Base-by-base conservation (phyloP, 345 rosid genomes). In the Melastoma malabathricum region DNA sequence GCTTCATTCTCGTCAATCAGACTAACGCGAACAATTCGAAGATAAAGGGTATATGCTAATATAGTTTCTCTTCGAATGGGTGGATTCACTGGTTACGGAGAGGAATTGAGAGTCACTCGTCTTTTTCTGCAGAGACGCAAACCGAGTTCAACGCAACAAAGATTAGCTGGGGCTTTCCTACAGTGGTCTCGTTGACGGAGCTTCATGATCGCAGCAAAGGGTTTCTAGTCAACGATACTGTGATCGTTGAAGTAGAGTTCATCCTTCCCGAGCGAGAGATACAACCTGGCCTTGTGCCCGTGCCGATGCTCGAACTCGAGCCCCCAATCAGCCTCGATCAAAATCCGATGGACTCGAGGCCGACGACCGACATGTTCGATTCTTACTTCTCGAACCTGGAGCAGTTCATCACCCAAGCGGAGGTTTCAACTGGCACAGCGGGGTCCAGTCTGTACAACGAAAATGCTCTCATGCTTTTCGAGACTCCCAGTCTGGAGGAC, bases 151-250 rank as follows among this genome's bases (percentile, higher is more conserved):
- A 10, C 2, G 10, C n/a, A 22, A 15, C 3, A 12, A 13, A 17
- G 9, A 3, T 12, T 15, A n/a, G 13, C 22, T 15, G 49, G 39
- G 59, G 59, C 6, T 46, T 55, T 12, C 9, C 44, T 3, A 7
- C 50, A 3, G 23, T 20, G 31, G 16, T 20, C 22, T 49, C 50
- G 9, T 34, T 55, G 16, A 45, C 23, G 1, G 50, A 55, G 59
- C 59, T 55, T 16, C 43, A 44, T 3, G 59, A 55, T 17, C 50
- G 8, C 15, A 55, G 20, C 18, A 55, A 45, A 29, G 59, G 50
- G 1, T 55, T 18, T 43, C 23, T 55, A 0, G 59, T 16, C 3
- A n/a, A 27, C 1, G 50, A 45, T 34, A 55, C 44, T 8, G 13
- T 55, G 43, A 16, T 55, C 14, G 19, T 46, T 46, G 10, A 46